Evolutionary conservation across 495 filamentous ascomycete species (phyloP), one percentile per base, ranked within the genome.

Genomic region (Peziza echinospora): DNA sequence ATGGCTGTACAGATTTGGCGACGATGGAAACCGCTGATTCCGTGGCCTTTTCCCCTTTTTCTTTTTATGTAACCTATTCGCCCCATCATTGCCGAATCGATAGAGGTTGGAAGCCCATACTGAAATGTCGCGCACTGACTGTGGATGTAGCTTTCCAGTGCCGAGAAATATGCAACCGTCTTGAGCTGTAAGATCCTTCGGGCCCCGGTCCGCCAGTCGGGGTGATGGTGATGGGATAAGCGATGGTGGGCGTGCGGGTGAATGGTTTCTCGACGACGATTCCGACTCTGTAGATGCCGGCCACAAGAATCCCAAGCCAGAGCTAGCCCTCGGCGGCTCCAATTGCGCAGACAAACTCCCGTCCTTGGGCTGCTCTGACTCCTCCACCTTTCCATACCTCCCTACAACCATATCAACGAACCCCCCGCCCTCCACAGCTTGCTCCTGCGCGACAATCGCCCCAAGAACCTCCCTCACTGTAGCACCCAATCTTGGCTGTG

Each of bases 381-480:
- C 58, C 34, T 81, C 70, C 19, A 37, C 6, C 30, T 37, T 37
- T 6, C 84, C 89, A 62, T 87, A 94, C 53, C 77, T 74, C 5
- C 81, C 84, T 5, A 94, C 83, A 41, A 94, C 65, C 44, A 96
- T 52, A 60, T 97, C 89, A 17, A 92, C 71, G 48, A 76, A 74
- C 24, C 70, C 89, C 63, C 37, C 75, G 65, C 30, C 30, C 19
- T 37, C 30, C 6, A 37, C 30, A 37, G 26, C 69, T 61, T 63
- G 82, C 51, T 60, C 73, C 60, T 60, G 65, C 16, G 61, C 49
- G 7, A 82, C 73, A 54, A 92, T 76, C 16, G 81, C 83, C 59
- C 92, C 89, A 1, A 99, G 66, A 1, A 94, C 87, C 53, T 85
- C 84, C 54, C 30, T 84, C 52, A 93, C 82, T 63, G 93, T 85